These are phyloP conservation scores for Sicyos baderoa DNA, from an alignment of 306 rosid genomes.

Conservation along the genomic window DNA sequence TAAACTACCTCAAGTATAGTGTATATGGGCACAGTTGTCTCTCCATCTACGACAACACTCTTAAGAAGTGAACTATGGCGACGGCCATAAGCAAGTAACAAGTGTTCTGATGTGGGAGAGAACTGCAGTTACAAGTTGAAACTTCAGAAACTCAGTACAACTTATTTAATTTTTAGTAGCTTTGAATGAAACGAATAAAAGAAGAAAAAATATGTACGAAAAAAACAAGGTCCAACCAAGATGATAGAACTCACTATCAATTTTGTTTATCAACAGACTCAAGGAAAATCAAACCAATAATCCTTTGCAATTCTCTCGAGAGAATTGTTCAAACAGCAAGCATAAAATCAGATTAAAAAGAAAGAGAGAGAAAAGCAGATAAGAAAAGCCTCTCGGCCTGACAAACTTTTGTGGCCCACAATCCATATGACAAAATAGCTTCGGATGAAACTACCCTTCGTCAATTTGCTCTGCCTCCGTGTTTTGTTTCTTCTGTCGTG, in stretches of 20 bases:
- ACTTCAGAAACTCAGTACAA: not conserved
- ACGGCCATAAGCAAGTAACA: constrained; percentile 58
- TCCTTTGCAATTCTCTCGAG: no score
- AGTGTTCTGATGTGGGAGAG: constrained; percentile 58
- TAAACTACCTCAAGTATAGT: constrained; percentile 82
- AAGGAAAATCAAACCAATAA: no score
- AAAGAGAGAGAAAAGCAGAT: no score
- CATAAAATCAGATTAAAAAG: no score
- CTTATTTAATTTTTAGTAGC: not conserved
- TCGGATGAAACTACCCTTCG: no score
- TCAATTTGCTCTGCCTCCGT: no score
- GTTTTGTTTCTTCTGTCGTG: no score
- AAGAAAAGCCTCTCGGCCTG: no score
- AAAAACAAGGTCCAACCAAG: not conserved
- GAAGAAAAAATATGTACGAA: not conserved
- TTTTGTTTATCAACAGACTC: no score
- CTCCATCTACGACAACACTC: constrained; percentile 86
- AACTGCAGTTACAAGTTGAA: constrained; percentile 27
- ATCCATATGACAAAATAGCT: no score
- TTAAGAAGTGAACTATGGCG: constrained; percentile 59
- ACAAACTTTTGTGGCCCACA: no score
- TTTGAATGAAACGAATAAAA: not conserved
- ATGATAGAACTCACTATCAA: not conserved
- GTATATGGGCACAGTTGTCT: constrained; percentile 85
- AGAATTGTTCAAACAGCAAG: no score